Evolutionary conservation across 345 rosid species (phyloP), one percentile per base, ranked within the genome.

Genomic region (Turritis glabra): DNA sequence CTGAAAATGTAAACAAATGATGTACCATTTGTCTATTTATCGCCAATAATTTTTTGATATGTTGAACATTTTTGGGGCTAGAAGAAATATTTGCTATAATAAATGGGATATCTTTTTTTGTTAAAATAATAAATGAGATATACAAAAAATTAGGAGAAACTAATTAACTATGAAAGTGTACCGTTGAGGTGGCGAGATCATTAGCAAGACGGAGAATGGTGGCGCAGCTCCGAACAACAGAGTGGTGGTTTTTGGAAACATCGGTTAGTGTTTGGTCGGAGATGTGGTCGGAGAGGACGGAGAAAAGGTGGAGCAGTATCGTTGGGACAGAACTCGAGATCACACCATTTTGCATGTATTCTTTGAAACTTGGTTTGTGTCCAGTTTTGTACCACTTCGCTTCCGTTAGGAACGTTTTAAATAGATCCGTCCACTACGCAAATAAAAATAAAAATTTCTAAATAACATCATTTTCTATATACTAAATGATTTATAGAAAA

Each of bases 171-270:
- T 1, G 8, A 19, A 33, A 51, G 1, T 29, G 11, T 57, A 83
- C 86, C 67, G 70, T 27, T 12, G 84, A 77, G 29, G 89, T 85
- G 32, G 72, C 86, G 2, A 85, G 30, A 35, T 84, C 87, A 29
- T 83, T 51, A 4, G 59, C 67, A 8, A 80, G 65, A 25, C 83
- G 73, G 10, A 77, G 4, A 56, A 78, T 56, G 5, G 54, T 32
- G 10, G 86, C 80, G 0, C 82, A 77, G 43, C 47, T 68, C 2
- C 56, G 65, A 29, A 79, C 48, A 1, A 77, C 21, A 35, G 66
- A 23, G 22, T 73, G 17, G 59, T 56, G 37, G 10, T 25, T 46
- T 6, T 48, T 65, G 22, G 55, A 25, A 0, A 67, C 41, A 30
- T 15, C 41, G 3, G 50, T 26, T 37, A 74, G 15, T 17, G 32